Evolutionary conservation across 495 filamentous ascomycete species (phyloP).

Genomic region (Rhypophila decipiens): DNA sequence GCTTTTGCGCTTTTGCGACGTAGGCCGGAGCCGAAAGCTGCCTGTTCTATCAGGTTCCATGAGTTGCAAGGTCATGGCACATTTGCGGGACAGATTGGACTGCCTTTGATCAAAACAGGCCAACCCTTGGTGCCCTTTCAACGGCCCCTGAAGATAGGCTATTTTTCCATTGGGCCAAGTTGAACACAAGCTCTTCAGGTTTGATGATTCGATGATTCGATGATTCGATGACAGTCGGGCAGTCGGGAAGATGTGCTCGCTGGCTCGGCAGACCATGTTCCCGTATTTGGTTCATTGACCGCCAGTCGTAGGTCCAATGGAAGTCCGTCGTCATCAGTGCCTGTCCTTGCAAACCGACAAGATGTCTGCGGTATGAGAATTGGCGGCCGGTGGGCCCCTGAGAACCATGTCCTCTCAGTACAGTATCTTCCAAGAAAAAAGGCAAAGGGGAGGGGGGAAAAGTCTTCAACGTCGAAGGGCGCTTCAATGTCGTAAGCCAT

Average conservation of each 20-base stretch:
- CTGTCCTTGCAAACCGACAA: slow-evolving; percentile 3
- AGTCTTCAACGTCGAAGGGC: not conserved
- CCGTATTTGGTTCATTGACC: slow-evolving; percentile 5
- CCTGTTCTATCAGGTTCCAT: too few species aligned
- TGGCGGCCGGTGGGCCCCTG: not conserved
- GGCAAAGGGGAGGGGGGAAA: too few species aligned
- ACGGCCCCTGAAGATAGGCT: slow-evolving; percentile 2
- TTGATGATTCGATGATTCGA: slow-evolving; percentile 1
- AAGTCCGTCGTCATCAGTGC: not conserved
- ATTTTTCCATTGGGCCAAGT: slow-evolving; percentile 5
- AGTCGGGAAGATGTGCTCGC: slow-evolving; percentile 1
- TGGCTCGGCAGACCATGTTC: slow-evolving; percentile 6
- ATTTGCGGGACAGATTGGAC: too few species aligned
- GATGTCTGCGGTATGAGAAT: not conserved
- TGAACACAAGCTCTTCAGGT: not conserved
- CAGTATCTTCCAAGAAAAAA: too few species aligned
- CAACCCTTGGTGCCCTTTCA: too few species aligned
- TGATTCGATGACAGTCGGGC: slow-evolving; percentile 3
- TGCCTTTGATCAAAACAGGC: too few species aligned
- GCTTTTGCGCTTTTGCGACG: not conserved
- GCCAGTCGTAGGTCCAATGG: slow-evolving; percentile 8
- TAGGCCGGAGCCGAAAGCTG: not conserved
- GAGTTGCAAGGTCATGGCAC: too few species aligned
- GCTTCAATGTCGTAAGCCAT: not conserved
- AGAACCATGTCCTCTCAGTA: too few species aligned